phyloP scores from a whole-genome alignment of 192 early-diverging fungal genomes.

The Lunasporangiospora selenospora region DNA sequence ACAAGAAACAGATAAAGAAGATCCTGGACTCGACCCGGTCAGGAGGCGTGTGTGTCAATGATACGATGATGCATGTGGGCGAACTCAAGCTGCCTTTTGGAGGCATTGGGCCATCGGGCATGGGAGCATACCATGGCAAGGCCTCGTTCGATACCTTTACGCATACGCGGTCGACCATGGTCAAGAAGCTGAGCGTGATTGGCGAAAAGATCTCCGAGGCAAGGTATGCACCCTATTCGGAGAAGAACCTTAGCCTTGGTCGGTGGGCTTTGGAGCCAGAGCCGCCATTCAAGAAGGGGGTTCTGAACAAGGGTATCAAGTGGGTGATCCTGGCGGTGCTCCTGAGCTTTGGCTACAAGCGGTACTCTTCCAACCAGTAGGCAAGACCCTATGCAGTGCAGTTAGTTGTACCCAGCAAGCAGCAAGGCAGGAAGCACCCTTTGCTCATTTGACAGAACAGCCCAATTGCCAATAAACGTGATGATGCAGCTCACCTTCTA shows the following conservation, averaged over 20 bases:
- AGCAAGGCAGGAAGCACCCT: too few relatives aligned
- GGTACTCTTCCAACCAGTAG: too few relatives aligned
- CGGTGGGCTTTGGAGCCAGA: constrained; percentile 4
- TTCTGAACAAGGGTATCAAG: too few relatives aligned
- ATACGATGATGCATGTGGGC: constrained; percentile 74
- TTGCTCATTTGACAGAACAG: too few relatives aligned
- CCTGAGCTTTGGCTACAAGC: too few relatives aligned
- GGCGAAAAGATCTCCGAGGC: constrained; percentile 13
- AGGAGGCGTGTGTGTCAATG: constrained; percentile 84
- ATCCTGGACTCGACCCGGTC: too few relatives aligned
- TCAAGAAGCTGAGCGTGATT: constrained; percentile 48
- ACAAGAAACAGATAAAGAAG: constrained; percentile 1
- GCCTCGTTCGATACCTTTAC: constrained; percentile 83
- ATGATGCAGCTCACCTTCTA: too few relatives aligned
- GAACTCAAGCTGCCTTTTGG: constrained; percentile 80
- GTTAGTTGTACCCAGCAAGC: too few relatives aligned
- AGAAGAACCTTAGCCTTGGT: neutral
- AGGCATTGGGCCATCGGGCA: constrained; percentile 85
- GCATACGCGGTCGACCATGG: constrained; percentile 72
- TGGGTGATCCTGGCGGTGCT: too few relatives aligned
- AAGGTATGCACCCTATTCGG: constrained; percentile 14
- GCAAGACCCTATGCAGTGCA: too few relatives aligned
- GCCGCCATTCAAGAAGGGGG: too few relatives aligned
- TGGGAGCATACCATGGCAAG: constrained; percentile 86
- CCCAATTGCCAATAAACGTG: too few relatives aligned